These are phyloP conservation scores for Coleophoma crateriformis DNA, from an alignment of 2,329 filamentous ascomycete genomes.

Conservation along the genomic window DNA sequence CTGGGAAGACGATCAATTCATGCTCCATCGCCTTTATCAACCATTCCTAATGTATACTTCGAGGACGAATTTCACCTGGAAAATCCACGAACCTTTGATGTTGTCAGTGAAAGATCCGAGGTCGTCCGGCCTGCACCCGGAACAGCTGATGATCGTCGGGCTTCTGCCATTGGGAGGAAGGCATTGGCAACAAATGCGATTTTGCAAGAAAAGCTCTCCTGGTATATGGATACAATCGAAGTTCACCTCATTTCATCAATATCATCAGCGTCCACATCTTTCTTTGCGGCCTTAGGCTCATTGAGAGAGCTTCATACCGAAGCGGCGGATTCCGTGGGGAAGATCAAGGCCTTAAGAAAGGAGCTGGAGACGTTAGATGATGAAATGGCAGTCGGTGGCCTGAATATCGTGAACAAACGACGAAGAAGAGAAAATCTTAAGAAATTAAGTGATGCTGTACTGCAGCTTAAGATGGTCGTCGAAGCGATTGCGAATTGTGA, in stretches of 20 bases:
- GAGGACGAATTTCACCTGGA: conserved; percentile 93
- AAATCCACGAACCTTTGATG: conserved; percentile 92
- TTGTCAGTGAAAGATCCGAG: conserved; percentile 93
- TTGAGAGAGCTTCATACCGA: conserved; percentile 87
- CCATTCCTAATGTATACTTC: conserved; percentile 89
- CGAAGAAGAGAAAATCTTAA: conserved; percentile 78
- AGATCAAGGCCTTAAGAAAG: conserved; percentile 74
- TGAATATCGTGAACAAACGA: conserved; percentile 81
- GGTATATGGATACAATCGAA: conserved; percentile 99
- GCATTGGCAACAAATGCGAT: conserved; percentile 94
- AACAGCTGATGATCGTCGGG: conserved; percentile 45
- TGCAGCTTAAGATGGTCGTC: conserved; percentile 76
- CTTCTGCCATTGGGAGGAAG: conserved; percentile 59
- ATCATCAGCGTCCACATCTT: conserved; percentile 89
- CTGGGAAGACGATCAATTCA: conserved; percentile 54
- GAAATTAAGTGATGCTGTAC: conserved; percentile 74
- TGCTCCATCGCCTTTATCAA: conserved; percentile 79
- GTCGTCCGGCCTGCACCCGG: conserved; percentile 68
- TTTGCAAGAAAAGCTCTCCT: conserved; percentile 93
- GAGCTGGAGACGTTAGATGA: conserved; percentile 78
- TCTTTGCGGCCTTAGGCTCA: conserved; percentile 90
- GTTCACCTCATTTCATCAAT: conserved; percentile 96
- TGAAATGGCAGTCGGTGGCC: conserved; percentile 78
- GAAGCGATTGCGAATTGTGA: conserved; percentile 73
- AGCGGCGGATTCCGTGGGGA: conserved; percentile 81